Percentiles rank a stretch among this genome's conserved stretches.
phyloP scores from a whole-genome alignment of 805 yeast species.

The Zygosaccharomyces bisporus region DNA sequence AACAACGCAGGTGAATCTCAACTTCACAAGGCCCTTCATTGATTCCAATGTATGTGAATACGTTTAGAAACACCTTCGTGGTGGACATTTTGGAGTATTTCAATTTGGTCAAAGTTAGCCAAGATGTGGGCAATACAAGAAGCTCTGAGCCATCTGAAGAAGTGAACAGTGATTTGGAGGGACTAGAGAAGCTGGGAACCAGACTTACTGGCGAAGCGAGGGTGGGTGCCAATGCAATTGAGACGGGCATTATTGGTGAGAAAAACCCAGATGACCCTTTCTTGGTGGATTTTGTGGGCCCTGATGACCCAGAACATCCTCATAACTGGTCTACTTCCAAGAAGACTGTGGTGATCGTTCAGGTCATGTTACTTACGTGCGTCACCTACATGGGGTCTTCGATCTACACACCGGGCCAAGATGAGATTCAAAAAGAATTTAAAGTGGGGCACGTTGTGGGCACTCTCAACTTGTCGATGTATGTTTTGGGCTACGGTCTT shows the following conservation, averaged over 20 bases:
- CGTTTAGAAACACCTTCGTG: slow-evolving; percentile 24
- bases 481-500: slow-evolving; percentile 57
- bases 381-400: slow-evolving; percentile 57
- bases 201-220: not conserved
- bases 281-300: slow-evolving; percentile 28
- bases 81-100: slow-evolving; percentile 27
- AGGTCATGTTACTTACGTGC: slow-evolving; percentile 45
- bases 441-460: slow-evolving; percentile 43
- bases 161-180: not conserved
- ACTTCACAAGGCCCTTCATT: too few relatives aligned
- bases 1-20: too few relatives aligned
- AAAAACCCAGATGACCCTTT: slow-evolving; percentile 30
- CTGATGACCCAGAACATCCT: slow-evolving; percentile 54
- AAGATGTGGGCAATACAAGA: not conserved
- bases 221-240: not conserved
- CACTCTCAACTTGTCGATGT: slow-evolving; percentile 49
- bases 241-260: slow-evolving; percentile 6
- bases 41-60: slow-evolving; percentile 15
- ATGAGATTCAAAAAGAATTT: slow-evolving; percentile 44
- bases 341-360: slow-evolving; percentile 39
- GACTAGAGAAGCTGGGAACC: not conserved
- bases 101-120: slow-evolving; percentile 9
- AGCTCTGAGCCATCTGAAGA: not conserved
- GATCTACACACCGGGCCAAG: slow-evolving; percentile 50
- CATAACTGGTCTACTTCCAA: slow-evolving; percentile 48